phyloP scores from a whole-genome alignment of 2,329 filamentous ascomycete genomes.

The Dactylellina haptotyla region DNA sequence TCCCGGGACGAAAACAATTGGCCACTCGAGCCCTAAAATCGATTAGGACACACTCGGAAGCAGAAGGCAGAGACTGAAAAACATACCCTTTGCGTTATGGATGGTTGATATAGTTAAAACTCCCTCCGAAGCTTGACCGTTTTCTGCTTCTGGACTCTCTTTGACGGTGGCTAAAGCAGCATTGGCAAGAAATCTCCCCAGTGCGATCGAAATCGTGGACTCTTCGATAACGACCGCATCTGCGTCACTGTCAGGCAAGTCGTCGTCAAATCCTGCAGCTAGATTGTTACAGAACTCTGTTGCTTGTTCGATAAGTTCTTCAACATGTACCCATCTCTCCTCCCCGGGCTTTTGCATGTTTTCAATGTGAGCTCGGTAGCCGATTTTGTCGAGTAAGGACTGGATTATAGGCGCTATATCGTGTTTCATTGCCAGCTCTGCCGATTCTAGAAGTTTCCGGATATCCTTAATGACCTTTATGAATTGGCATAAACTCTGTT shows the following conservation, averaged over 20 bases:
- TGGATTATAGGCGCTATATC: slow-evolving; percentile 60
- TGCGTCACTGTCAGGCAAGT: slow-evolving; percentile 62
- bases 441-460: slow-evolving; percentile 67
- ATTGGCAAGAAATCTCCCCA: slow-evolving; percentile 88
- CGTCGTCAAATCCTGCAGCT: slow-evolving; percentile 62
- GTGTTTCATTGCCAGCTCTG: slow-evolving; percentile 59
- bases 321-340: slow-evolving; percentile 82
- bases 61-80: background rate
- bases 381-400: slow-evolving; percentile 72
- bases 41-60: background rate
- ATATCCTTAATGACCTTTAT: slow-evolving; percentile 70
- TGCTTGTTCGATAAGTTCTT: slow-evolving; percentile 85
- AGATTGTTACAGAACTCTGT: slow-evolving; percentile 72
- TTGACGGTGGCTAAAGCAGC: slow-evolving; percentile 83
- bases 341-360: slow-evolving; percentile 78
- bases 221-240: slow-evolving; percentile 30
- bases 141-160: slow-evolving; percentile 69
- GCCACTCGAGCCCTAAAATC: slow-evolving; percentile 80
- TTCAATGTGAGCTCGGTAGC: slow-evolving; percentile 78
- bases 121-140: slow-evolving; percentile 65
- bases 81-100: slow-evolving; percentile 81
- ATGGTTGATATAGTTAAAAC: slow-evolving; percentile 94
- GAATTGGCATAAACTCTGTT: slow-evolving; percentile 69
- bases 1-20: slow-evolving; percentile 89
- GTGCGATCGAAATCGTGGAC: slow-evolving; percentile 57